These are phyloP conservation scores for Candolleomyces aberdarensis DNA, from an alignment of 768 basidiomycete genomes.

Conservation along the genomic window DNA sequence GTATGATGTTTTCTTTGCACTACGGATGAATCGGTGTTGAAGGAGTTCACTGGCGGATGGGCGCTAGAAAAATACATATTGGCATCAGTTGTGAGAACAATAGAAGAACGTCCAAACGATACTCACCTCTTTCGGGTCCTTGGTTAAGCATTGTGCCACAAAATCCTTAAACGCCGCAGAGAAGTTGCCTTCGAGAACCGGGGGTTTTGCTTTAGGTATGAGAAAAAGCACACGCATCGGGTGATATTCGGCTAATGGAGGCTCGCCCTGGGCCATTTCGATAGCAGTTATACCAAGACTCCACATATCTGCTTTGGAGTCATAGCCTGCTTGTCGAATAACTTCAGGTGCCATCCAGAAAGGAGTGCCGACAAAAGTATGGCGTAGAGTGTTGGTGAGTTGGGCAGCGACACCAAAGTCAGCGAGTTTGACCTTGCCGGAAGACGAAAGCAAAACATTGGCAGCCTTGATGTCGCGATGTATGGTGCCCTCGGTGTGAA, in stretches of 20 bases:
- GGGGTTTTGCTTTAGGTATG: slow-evolving; percentile 95
- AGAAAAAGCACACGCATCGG: slow-evolving; percentile 98
- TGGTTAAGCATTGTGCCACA: slow-evolving; percentile 84
- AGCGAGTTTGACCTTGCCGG: slow-evolving; percentile 93
- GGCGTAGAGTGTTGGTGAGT: slow-evolving; percentile 87
- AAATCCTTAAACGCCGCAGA: slow-evolving; percentile 91
- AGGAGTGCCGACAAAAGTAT: slow-evolving; percentile 96
- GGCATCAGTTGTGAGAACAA: not conserved
- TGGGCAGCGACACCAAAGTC: slow-evolving; percentile 99
- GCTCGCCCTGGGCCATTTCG: slow-evolving; percentile 97
- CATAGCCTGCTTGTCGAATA: slow-evolving; percentile 95
- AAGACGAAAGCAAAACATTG: slow-evolving; percentile 86
- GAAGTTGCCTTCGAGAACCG: slow-evolving; percentile 84
- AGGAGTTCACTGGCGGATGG: slow-evolving; percentile 90
- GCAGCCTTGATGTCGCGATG: slow-evolving; percentile 99
- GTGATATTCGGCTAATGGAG: slow-evolving; percentile 94
- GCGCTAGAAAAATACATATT: slow-evolving; percentile 48
- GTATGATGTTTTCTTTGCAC: slow-evolving; percentile 77
- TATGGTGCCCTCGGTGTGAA: slow-evolving; percentile 94
- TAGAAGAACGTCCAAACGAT: not conserved
- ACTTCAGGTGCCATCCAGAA: slow-evolving; percentile 99
- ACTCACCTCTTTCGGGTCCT: slow-evolving; percentile 78
- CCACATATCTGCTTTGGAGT: slow-evolving; percentile 97
- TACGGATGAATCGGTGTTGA: slow-evolving; percentile 88
- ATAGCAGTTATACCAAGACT: slow-evolving; percentile 97